These are phyloP conservation scores for Chrysanthemum makinoi DNA, from an alignment of 129 eudicot species.

Conservation along the genomic window DNA sequence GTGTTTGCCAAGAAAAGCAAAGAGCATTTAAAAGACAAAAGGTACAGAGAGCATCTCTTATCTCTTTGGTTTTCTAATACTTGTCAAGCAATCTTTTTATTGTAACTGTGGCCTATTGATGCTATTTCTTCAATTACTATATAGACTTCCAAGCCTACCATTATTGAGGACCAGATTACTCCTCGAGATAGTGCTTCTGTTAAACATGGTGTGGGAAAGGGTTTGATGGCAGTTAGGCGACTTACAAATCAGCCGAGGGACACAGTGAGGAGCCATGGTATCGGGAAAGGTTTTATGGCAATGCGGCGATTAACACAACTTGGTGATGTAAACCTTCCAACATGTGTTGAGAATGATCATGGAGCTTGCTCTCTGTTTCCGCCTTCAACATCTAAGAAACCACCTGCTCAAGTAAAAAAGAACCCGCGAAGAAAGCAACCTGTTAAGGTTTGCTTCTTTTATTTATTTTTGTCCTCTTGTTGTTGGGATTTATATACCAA, in stretches of 20 bases:
- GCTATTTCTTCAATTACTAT: conserved; percentile 10
- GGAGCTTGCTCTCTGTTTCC: conserved; percentile 29
- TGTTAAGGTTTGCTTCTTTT: conserved; percentile 42
- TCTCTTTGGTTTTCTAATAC: conserved; percentile 3
- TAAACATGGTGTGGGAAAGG: conserved; percentile 88
- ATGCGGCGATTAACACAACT: conserved; percentile 47
- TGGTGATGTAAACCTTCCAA: conserved; percentile 36
- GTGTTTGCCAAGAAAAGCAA: conserved; percentile 51
- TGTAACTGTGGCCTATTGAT: conserved; percentile 8
- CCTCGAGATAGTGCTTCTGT: conserved; percentile 32
- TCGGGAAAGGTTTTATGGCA: conserved; percentile 91
- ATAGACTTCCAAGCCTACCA: conserved; percentile 44
- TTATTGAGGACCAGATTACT: conserved; percentile 32
- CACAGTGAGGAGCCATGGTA: conserved; percentile 56
- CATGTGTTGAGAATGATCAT: conserved; percentile 30
- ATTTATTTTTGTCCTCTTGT: conserved; percentile 18
- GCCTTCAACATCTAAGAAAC: conserved; percentile 30
- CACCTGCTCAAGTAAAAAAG: conserved; percentile 44
- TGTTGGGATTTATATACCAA: conserved; percentile 1
- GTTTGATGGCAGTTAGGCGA: conserved; percentile 67
- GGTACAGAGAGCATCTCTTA: conserved; percentile 41
- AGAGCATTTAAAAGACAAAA: conserved; percentile 56
- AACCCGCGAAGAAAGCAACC: conserved; percentile 46
- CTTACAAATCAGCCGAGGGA: conserved; percentile 31
- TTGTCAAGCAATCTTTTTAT: background rate